A percentile compares a stretch with the other conserved stretches of the same genome.
Evolutionary conservation across 1,139 yeast genomes (phyloP).

Genomic region (Pichia sp.): DNA sequence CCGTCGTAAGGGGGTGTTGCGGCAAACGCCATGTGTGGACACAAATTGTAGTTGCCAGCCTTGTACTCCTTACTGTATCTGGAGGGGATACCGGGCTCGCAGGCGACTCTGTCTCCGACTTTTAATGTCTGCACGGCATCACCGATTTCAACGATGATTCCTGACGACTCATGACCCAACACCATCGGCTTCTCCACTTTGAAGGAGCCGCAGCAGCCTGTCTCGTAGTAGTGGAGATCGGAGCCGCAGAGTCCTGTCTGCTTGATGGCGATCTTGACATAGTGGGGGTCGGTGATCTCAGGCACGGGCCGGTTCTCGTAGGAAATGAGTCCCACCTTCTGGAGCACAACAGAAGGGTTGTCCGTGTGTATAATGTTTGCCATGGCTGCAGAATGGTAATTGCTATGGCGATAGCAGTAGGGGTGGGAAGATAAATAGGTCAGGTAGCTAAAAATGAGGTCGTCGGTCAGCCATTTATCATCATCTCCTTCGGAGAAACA

Average conservation of each 20-base stretch:
- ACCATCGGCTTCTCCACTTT: conserved; percentile 45
- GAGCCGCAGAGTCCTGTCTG: conserved; percentile 87
- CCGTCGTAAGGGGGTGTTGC: conserved; percentile 84
- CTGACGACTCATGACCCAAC: conserved; percentile 45
- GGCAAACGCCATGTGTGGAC: conserved; percentile 82
- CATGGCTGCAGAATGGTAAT: no score
- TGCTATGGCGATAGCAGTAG: no score
- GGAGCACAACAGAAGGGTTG: conserved; percentile 70
- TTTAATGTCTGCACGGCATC: conserved; percentile 52
- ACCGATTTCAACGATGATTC: conserved; percentile 66
- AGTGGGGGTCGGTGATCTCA: conserved; percentile 54
- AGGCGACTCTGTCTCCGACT: conserved; percentile 78
- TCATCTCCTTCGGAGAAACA: not conserved
- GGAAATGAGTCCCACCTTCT: conserved; percentile 58
- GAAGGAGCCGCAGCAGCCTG: conserved; percentile 74
- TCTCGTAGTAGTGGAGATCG: conserved; percentile 78
- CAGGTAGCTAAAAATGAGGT: no score
- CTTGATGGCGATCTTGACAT: conserved; percentile 70
- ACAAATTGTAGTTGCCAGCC: conserved; percentile 71
- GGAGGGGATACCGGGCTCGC: conserved; percentile 80
- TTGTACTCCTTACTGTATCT: conserved; percentile 70
- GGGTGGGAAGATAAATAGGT: no score
- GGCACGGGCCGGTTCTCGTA: conserved; percentile 69
- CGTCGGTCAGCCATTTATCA: no score
- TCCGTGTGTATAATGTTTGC: conserved; percentile 11